Conservation (phyloP, 2,329 filamentous ascomycete genomes). For the Diaporthe helianthi region DNA sequence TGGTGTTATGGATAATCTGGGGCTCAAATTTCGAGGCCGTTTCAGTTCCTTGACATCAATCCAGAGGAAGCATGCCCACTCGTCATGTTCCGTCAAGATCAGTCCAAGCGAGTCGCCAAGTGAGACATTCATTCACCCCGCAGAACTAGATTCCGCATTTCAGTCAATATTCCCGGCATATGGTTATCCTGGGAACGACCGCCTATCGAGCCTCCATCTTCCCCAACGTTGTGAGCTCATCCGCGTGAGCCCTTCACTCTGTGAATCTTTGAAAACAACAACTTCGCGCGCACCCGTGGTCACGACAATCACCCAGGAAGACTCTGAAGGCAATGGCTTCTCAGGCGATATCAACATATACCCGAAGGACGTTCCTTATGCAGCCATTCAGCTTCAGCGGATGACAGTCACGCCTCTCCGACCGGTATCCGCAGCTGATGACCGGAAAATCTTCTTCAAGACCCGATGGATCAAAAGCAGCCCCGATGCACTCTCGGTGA, state of each 20-base stretch:
- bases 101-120: background rate
- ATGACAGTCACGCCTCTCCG: background rate
- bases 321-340: background rate
- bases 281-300: background rate
- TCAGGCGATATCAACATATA: background rate
- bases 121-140: background rate
- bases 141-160: background rate
- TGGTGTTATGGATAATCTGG: slow-evolving; percentile 2
- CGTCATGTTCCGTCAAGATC: slow-evolving; percentile 9
- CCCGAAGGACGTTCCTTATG: background rate
- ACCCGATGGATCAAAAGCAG: background rate
- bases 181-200: background rate
- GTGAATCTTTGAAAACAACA: background rate
- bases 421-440: background rate
- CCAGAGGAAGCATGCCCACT: background rate
- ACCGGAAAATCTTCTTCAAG: slow-evolving; percentile 8
- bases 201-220: background rate
- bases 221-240: background rate
- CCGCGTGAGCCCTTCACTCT: background rate
- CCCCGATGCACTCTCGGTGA: background rate
- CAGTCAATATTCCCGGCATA: background rate
- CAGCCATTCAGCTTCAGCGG: background rate
- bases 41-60: slow-evolving; percentile 10
- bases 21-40: slow-evolving; percentile 15
- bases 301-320: background rate